Evolutionary conservation across 306 rosid genomes (phyloP), one percentile per base, ranked within the genome.

Genomic region (Potentilla sterilis): DNA sequence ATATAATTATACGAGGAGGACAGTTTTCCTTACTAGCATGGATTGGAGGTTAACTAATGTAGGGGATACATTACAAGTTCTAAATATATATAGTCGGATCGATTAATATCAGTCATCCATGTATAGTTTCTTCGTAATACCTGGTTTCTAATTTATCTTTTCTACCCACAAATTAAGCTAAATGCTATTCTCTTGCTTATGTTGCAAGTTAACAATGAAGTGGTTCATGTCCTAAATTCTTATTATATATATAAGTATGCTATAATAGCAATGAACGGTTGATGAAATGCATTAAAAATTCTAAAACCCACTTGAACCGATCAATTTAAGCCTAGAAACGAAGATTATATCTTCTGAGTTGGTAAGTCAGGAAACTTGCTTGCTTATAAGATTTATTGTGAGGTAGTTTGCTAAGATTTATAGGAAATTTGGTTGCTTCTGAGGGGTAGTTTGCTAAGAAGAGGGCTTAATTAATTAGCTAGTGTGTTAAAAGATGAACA

Each of bases 141-240:
- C 34, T 34, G 43, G 18, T 62, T 62, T 37, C n/a, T 62, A 62
- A 34, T 32, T 58, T 13, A 32, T 14, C 0, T 63, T 0, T 15
- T 22, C 11, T 54, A 19, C 4, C 24, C 59, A 2, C 28, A 63
- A 14, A 37, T 37, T 37, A 37, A n/a, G 19, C 72, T 61, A 40
- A 44, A 68, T 41, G 67, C 43, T 54, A 13, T 44, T 42, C 62
- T 55, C 69, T 73, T 59, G 67, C 68, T 49, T 67, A 40, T 32
- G 49, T 48, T 67, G 64, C 66, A 54, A 47, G 55, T 35, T 37
- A 40, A 70, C 13, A 77, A 57, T 67, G 78, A 67, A 67, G 81
- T n/a, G 24, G 6, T 58, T 14, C 66, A 28, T 12, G 18, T 58
- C 34, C 28, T 28, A 28, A 28, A 12, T 62, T 34, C 42, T 32